phyloP scores from a whole-genome alignment of 805 yeast species.

The Blastobotrys attinorum region DNA sequence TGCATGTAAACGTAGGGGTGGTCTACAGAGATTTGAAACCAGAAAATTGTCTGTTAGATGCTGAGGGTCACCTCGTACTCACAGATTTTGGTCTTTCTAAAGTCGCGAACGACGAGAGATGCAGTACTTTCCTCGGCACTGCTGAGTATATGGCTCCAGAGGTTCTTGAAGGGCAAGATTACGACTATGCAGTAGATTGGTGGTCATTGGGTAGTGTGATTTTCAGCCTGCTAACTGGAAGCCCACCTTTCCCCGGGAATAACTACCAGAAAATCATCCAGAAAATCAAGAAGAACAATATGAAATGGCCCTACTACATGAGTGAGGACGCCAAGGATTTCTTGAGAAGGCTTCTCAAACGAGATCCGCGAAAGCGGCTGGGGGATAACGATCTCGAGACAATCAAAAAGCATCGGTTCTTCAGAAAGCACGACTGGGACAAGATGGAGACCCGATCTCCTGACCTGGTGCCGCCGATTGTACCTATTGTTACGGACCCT shows the following conservation, averaged over 20 bases:
- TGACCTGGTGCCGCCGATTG: slow-evolving; percentile 59
- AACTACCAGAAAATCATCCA: slow-evolving; percentile 69
- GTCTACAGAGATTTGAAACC: slow-evolving; percentile 87
- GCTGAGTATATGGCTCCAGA: slow-evolving; percentile 91
- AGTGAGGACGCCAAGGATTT: slow-evolving; percentile 76
- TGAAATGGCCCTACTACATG: slow-evolving; percentile 65
- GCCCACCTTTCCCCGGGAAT: slow-evolving; percentile 83
- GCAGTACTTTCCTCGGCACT: slow-evolving; percentile 61
- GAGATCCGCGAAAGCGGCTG: slow-evolving; percentile 59
- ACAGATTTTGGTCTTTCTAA: slow-evolving; percentile 78
- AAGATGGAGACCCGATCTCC: slow-evolving; percentile 42
- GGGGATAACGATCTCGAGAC: slow-evolving; percentile 47
- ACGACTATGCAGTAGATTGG: slow-evolving; percentile 80
- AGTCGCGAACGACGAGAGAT: slow-evolving; percentile 36
- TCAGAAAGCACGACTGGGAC: slow-evolving; percentile 70
- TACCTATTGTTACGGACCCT: slow-evolving; percentile 78
- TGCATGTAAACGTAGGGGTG: slow-evolving; percentile 64
- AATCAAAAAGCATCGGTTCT: slow-evolving; percentile 61
- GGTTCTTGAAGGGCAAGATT: slow-evolving; percentile 65
- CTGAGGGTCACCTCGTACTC: slow-evolving; percentile 69
- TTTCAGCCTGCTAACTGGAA: slow-evolving; percentile 73
- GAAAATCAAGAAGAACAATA: slow-evolving; percentile 57
- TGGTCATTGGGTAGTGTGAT: slow-evolving; percentile 85
- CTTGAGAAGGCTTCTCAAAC: slow-evolving; percentile 54
- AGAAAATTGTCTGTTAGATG: slow-evolving; percentile 74